Conservation (phyloP, 768 basidiomycete genomes). For the Xanthoconium purpureum region DNA sequence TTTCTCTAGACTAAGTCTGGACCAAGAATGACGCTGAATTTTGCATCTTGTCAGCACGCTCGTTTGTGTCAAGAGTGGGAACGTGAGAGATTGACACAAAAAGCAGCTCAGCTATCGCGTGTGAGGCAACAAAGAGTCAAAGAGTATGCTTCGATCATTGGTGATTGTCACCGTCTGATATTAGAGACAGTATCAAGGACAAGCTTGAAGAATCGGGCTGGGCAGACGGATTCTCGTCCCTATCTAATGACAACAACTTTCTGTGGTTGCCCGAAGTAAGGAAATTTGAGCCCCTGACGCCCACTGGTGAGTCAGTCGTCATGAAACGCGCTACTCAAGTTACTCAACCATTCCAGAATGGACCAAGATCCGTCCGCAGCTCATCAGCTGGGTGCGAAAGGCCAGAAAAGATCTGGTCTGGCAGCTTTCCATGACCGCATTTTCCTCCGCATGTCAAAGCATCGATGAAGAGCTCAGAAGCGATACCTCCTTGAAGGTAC, state of each 20-base stretch:
- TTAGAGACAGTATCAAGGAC: background rate
- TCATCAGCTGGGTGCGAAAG: background rate
- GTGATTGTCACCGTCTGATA: background rate
- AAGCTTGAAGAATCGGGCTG: background rate
- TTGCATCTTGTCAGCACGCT: slow-evolving; percentile 6
- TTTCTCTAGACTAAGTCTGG: background rate
- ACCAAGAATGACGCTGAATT: background rate
- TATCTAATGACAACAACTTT: background rate
- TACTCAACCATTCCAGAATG: slow-evolving; percentile 5
- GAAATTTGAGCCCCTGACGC: slow-evolving; percentile 1
- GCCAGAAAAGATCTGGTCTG: background rate
- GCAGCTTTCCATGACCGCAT: background rate
- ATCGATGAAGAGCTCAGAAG: background rate
- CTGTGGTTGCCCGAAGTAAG: slow-evolving; percentile 4
- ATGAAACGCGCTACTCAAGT: background rate
- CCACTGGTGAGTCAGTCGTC: slow-evolving; percentile 4
- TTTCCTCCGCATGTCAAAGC: no score
- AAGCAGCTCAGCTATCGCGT: background rate
- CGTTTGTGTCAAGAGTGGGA: slow-evolving; percentile 1
- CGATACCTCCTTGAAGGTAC: background rate
- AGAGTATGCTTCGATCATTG: slow-evolving; percentile 1
- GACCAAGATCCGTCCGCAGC: slow-evolving; percentile 1
- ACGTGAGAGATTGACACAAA: background rate
- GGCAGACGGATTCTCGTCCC: background rate
- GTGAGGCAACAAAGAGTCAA: slow-evolving; percentile 1